Conservation (phyloP, 306 rosid species). For the Dryas drummondii region DNA sequence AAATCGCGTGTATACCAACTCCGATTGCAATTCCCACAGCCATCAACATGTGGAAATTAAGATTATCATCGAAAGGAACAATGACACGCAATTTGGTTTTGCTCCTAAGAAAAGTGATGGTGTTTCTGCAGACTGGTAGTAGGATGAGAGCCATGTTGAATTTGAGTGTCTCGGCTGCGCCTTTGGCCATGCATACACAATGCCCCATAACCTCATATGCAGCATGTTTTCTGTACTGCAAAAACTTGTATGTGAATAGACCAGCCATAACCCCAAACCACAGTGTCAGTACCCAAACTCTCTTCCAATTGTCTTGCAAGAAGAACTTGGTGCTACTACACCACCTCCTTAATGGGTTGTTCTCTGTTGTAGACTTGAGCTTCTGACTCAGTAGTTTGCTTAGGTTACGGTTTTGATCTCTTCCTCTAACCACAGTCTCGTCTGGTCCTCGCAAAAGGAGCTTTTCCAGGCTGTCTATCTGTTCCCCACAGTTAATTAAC, state of each 20-base stretch:
- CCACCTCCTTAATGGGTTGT: conserved; percentile 38
- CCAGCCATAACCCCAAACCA: conserved; percentile 49
- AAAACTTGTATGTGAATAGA: conserved; percentile 48
- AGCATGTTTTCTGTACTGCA: conserved; percentile 41
- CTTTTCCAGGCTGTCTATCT: conserved; percentile 53
- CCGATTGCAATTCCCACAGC: conserved; percentile 38
- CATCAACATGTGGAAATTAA: conserved; percentile 57
- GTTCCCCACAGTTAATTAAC: neutral
- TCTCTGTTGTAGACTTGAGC: conserved; percentile 38
- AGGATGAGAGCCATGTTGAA: conserved; percentile 64
- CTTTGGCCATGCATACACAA: conserved; percentile 58
- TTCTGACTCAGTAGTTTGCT: conserved; percentile 61
- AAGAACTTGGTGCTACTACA: conserved; percentile 36
- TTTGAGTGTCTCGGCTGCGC: conserved; percentile 65
- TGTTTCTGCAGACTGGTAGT: conserved; percentile 59
- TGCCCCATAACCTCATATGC: conserved; percentile 51
- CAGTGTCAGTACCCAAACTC: conserved; percentile 50
- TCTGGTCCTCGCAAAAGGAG: conserved; percentile 52
- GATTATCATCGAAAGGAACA: conserved; percentile 58
- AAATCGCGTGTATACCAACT: conserved; percentile 41
- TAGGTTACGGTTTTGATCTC: conserved; percentile 40
- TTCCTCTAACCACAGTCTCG: conserved; percentile 36
- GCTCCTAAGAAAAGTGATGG: conserved; percentile 59
- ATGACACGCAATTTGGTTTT: conserved; percentile 43
- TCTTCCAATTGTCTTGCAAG: conserved; percentile 60